Evolutionary conservation across 139 green algal species (phyloP).

Genomic region (Nannochloris sp.): DNA sequence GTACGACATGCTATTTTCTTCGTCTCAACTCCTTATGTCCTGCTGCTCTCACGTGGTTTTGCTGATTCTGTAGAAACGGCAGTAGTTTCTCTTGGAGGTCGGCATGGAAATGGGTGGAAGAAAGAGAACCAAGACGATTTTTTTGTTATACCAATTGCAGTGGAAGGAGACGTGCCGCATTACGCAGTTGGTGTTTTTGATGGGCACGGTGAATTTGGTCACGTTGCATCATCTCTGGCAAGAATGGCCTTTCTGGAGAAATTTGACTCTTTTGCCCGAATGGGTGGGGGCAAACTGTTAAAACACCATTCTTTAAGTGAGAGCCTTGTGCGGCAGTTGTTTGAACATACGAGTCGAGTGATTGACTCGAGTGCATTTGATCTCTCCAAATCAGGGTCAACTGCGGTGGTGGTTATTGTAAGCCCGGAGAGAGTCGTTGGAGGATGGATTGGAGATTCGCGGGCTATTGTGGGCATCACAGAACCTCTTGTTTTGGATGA

Average conservation of each 20-base stretch:
- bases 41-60: too few species aligned
- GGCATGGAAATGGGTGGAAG: conserved; percentile 19
- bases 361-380: conserved; percentile 7
- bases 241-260: conserved; percentile 10
- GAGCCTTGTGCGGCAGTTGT: too few species aligned
- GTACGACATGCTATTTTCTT: too few species aligned
- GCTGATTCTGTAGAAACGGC: conserved; percentile 9
- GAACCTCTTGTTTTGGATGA: neutral
- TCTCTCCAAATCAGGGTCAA: conserved; percentile 25
- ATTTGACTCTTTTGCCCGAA: neutral
- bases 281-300: neutral
- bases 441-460: conserved; percentile 47
- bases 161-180: neutral
- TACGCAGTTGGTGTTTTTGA: conserved; percentile 35
- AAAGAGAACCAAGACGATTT: conserved; percentile 39
- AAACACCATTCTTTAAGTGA: neutral
- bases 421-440: conserved; percentile 18
- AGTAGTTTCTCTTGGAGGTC: conserved; percentile 14
- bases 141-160: conserved; percentile 18
- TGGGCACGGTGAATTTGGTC: conserved; percentile 28
- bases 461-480: conserved; percentile 37
- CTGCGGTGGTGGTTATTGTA: conserved; percentile 30
- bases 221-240: conserved; percentile 7
- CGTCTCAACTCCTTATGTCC: too few species aligned
- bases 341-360: neutral